Base-by-base conservation (phyloP, 768 basidiomycete genomes). In the Daedalea quercina region DNA sequence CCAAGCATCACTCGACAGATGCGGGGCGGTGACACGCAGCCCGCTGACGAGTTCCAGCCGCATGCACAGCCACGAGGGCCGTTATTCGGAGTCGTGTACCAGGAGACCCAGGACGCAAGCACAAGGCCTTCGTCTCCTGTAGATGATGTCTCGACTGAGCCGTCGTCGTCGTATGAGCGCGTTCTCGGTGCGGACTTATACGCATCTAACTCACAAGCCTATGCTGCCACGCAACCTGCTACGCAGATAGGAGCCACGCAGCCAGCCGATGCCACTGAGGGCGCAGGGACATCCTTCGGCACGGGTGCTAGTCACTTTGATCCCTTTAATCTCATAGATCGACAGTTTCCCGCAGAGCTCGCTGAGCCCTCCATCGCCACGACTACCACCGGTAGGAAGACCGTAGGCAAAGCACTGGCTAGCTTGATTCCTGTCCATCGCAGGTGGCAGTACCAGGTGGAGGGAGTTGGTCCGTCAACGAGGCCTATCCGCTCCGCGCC, bases 121-220 rank as follows among this genome's bases (percentile, higher is more conserved):
- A 49, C 35, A 34, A 3, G 19, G 23, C 41, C 41, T 20, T 52
- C 51, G 7, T 52, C 51, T 15, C 51, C 50, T 23, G 9, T 19
- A 19, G 48, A 55, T 2, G 53, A 54, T 20, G 41, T 20, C 2
- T 57, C 58, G 3, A 60, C 58, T 6, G 37, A 57, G 34, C 58
- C 58, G 0, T 50, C 58, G 2, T 54, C 53, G 3, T 60, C 58
- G 13, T 60, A 60, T 42, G 48, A 57, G 23, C 53, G 51, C 8
- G 28, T 60, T 3, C 51, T 56, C 44, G 49, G 54, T 13, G 42
- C 37, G 24, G 48, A 56, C 19, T 47, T 52, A 4, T 59, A 53
- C 20, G 44, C 41, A 9, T 47, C 57, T 23, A n/a, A 41, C 9
- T 47, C 34, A 4, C 51, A 54, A 22, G 24, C 51, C 2, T n/a